Conservation (phyloP, 2,329 filamentous ascomycete species). For the Lomentospora prolificans region DNA sequence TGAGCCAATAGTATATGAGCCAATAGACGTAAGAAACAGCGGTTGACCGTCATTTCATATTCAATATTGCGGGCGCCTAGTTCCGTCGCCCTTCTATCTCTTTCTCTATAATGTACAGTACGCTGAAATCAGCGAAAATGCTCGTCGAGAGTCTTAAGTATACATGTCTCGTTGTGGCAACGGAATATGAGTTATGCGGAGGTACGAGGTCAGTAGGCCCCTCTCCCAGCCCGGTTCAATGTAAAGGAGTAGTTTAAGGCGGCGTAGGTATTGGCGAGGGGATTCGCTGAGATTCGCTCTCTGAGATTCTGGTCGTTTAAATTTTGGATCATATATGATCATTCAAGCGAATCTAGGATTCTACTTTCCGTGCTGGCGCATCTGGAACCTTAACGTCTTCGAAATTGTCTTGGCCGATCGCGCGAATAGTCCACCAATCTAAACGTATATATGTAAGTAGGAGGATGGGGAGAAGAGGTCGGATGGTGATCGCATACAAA, state of each 20-base stretch:
- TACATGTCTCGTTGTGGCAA: background rate
- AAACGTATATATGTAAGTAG: background rate
- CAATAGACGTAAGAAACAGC: background rate
- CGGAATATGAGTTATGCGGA: too few relatives aligned
- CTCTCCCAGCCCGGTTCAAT: too few relatives aligned
- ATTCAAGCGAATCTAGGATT: background rate
- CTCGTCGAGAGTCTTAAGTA: background rate
- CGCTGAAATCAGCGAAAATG: background rate
- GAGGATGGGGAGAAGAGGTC: background rate
- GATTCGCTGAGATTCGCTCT: too few relatives aligned
- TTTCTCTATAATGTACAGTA: constrained; percentile 3
- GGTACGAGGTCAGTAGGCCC: too few relatives aligned
- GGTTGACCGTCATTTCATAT: background rate
- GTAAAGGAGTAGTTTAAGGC: too few relatives aligned
- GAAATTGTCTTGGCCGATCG: constrained; percentile 93
- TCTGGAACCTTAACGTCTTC: constrained; percentile 88
- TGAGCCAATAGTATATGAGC: too few relatives aligned
- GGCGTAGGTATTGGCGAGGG: too few relatives aligned
- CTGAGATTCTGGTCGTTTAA: too few relatives aligned
- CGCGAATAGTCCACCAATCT: constrained; percentile 60
- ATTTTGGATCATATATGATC: background rate
- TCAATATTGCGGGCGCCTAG: background rate
- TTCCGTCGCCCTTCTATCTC: background rate
- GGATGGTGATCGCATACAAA: constrained; percentile 58
- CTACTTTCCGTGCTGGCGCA: constrained; percentile 33